Evolutionary conservation across 257 asterid genomes (phyloP), one percentile per base, ranked within the genome.

Genomic region (Nicotiana benthamiana): DNA sequence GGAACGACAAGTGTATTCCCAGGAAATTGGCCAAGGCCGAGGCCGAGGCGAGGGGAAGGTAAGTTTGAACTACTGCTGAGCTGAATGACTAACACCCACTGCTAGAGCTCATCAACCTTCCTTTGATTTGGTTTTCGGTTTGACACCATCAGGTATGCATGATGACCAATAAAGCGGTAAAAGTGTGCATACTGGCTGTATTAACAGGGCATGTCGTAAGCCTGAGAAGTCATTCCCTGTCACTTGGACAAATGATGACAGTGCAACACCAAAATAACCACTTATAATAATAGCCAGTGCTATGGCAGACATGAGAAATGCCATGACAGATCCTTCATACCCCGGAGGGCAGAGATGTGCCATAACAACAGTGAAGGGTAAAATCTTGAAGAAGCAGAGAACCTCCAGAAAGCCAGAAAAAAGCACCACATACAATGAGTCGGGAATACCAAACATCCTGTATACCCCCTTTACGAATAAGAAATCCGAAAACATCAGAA

Each of bases 321-420:
- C 98, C 98, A 96, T 94, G 1, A 94, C 89, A 3, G 99, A 96
- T 15, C 99, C 99, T 83, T 94, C 99, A 9, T 92, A 91, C n/a
- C 99, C 98, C 0, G 90, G 89, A 2, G 99, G 98, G 48, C 99
- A 96, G 18, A 90, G 94, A 77, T 92, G 90, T 1, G 97, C 97
- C 95, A 96, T 89, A 60, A 94, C 72, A 43, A 96, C 97, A 24
- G 60, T 85, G 64, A 92, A 94, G 1, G 99, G 99, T 57, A 96
- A 87, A 68, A 92, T 89, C 94, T 92, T 96, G 88, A 91, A 92
- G 85, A 94, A 91, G 81, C 87, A 89, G 12, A 92, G 68, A 40
- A 91, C 93, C 91, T 96, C 99, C 13, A 93, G 89, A 86, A 96
- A 77, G 6, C 99, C 98, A 3, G 98, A 93, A 85, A 92, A 82